A percentile compares a stretch with the other conserved stretches of the same genome.
Evolutionary conservation across 2,329 filamentous ascomycete species (phyloP).

Genomic region (Peltaster fructicola): DNA sequence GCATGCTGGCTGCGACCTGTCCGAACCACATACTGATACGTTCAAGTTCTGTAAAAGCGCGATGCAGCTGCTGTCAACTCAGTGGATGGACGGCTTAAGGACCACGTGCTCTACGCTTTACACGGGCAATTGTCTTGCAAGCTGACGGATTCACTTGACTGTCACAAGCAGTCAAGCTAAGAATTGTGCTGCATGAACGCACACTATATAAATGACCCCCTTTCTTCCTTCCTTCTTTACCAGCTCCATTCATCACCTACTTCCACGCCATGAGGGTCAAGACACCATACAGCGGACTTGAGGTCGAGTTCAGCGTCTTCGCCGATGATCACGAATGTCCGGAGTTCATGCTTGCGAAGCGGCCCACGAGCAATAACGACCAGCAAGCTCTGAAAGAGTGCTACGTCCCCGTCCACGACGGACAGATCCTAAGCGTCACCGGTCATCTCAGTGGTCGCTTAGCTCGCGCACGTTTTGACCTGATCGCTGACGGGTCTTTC

Average conservation of each 20-base stretch:
- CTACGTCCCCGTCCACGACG: constrained; percentile 20
- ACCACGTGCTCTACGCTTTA: background rate
- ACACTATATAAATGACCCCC: background rate
- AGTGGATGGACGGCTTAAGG: too few species aligned
- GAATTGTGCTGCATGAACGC: background rate
- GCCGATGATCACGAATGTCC: constrained; percentile 12
- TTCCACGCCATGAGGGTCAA: constrained; percentile 19
- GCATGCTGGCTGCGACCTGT: background rate
- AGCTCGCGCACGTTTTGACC: constrained; percentile 17
- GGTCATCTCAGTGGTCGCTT: constrained; percentile 19
- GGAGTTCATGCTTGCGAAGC: constrained; percentile 20
- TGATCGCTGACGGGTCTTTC: constrained; percentile 22
- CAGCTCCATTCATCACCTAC: background rate
- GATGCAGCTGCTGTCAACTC: too few species aligned
- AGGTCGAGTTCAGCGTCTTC: constrained; percentile 14
- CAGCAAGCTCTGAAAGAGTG: constrained; percentile 15
- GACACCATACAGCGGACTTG: constrained; percentile 19
- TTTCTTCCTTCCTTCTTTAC: background rate
- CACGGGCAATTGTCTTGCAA: background rate
- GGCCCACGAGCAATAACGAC: constrained; percentile 10
- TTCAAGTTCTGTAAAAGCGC: too few species aligned
- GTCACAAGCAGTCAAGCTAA: background rate
- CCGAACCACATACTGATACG: constrained; percentile 1
- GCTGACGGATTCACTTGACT: background rate
- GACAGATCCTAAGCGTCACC: constrained; percentile 16